Conservation (phyloP, 495 filamentous ascomycete genomes). For the Aspergillus leporis region DNA sequence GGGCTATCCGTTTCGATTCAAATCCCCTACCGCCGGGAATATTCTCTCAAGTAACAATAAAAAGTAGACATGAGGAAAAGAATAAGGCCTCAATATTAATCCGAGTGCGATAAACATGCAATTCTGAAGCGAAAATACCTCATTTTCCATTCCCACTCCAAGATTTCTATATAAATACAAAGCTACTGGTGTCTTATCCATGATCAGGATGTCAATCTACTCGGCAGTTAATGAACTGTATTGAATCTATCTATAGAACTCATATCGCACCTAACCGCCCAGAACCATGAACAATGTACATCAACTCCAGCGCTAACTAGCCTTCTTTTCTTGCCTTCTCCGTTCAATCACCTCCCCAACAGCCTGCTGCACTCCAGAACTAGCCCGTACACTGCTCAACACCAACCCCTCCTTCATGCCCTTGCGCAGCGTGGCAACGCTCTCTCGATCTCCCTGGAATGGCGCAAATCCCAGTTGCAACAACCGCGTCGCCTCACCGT, state of each 20-base stretch:
- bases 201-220: neutral
- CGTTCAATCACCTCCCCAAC: conserved; percentile 62
- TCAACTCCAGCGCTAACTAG: conserved; percentile 10
- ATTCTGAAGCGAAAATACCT: neutral
- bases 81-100: conserved; percentile 2
- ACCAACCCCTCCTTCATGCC: conserved; percentile 78
- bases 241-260: neutral
- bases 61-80: neutral
- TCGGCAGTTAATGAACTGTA: neutral
- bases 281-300: neutral
- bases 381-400: conserved; percentile 67
- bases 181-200: neutral
- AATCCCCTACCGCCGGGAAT: neutral
- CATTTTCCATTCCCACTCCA: neutral
- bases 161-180: neutral
- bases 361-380: conserved; percentile 75
- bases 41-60: neutral
- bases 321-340: conserved; percentile 39
- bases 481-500: conserved; percentile 67
- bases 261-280: neutral
- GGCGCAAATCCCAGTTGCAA: conserved; percentile 78
- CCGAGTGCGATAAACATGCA: neutral
- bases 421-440: conserved; percentile 56
- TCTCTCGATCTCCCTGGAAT: conserved; percentile 70
- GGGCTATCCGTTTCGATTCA: neutral